These are phyloP conservation scores for Phytophthora capsici DNA, from an alignment of 352 stramenopile species.

Conservation along the genomic window DNA sequence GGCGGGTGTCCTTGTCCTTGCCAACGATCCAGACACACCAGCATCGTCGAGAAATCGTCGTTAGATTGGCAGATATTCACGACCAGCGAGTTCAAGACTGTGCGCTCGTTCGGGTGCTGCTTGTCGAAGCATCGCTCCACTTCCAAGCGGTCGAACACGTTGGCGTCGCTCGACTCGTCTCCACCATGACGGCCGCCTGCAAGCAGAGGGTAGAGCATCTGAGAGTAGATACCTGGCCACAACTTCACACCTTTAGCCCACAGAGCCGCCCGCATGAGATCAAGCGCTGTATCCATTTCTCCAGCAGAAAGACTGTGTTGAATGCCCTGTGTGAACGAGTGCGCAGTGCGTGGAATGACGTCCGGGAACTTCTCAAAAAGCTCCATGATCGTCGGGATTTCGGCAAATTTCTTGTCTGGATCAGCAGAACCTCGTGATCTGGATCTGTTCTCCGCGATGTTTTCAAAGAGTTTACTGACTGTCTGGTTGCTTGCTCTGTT, in stretches of 20 bases:
- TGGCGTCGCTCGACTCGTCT: conserved; percentile 34
- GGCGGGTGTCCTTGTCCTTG: conserved; percentile 43
- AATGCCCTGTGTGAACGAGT: conserved; percentile 57
- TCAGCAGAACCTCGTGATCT: conserved; percentile 6
- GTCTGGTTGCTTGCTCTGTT: conserved; percentile 53
- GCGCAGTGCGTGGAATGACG: conserved; percentile 55
- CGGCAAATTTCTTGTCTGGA: conserved; percentile 35
- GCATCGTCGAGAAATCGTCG: conserved; percentile 62
- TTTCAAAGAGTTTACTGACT: conserved; percentile 57
- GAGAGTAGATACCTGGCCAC: conserved; percentile 65
- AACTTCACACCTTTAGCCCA: conserved; percentile 50
- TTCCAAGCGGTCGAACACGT: conserved; percentile 54
- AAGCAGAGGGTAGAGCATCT: conserved; percentile 69
- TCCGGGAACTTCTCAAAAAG: conserved; percentile 63
- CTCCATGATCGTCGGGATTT: conserved; percentile 63
- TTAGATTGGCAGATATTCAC: conserved; percentile 77
- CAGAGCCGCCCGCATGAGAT: conserved; percentile 52
- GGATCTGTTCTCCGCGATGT: conserved; percentile 56
- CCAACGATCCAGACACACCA: conserved; percentile 69
- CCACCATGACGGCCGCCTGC: conserved; percentile 36
- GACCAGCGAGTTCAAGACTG: conserved; percentile 57
- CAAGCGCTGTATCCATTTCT: conserved; percentile 52
- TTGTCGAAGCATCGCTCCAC: conserved; percentile 69
- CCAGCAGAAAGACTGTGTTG: conserved; percentile 55
- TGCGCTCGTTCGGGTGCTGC: conserved; percentile 48